phyloP scores from a whole-genome alignment of 345 rosid genomes.

The Gossypium raimondii region DNA sequence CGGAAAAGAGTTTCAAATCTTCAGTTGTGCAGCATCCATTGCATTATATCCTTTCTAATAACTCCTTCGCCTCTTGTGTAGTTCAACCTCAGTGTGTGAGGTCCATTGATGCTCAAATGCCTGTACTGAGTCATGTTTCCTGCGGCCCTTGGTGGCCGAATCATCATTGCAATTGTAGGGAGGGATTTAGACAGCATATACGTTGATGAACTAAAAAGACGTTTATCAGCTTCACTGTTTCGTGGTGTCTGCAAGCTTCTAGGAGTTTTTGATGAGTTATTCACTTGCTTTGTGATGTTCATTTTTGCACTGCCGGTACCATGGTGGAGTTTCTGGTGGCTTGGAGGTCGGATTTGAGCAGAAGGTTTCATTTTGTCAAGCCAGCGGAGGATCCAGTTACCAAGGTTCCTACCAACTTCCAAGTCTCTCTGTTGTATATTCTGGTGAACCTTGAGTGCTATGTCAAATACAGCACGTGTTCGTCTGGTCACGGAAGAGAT shows the following conservation, averaged over 20 bases:
- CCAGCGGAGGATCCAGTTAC: slow-evolving; percentile 86
- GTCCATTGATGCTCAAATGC: slow-evolving; percentile 29
- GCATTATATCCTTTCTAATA: slow-evolving; percentile 66
- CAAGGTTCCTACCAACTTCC: slow-evolving; percentile 79
- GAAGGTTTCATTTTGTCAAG: slow-evolving; percentile 87
- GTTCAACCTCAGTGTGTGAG: slow-evolving; percentile 26
- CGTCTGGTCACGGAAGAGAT: slow-evolving; percentile 39
- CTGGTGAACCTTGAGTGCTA: slow-evolving; percentile 59
- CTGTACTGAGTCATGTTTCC: slow-evolving; percentile 59
- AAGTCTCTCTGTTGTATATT: slow-evolving; percentile 80
- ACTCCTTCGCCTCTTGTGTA: slow-evolving; percentile 38
- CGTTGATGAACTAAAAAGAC: slow-evolving; percentile 45
- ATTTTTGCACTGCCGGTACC: slow-evolving; percentile 22
- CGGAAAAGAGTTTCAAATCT: not conserved
- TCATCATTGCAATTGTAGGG: slow-evolving; percentile 60
- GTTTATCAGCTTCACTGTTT: slow-evolving; percentile 47
- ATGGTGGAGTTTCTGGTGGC: slow-evolving; percentile 25
- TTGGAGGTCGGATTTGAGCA: slow-evolving; percentile 62
- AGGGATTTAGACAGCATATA: slow-evolving; percentile 44
- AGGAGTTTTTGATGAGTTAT: slow-evolving; percentile 36
- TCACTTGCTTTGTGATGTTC: slow-evolving; percentile 39
- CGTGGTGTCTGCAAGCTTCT: slow-evolving; percentile 34
- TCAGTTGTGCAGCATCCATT: slow-evolving; percentile 53
- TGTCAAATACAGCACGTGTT: slow-evolving; percentile 53
- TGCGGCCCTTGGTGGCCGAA: slow-evolving; percentile 47